Evolutionary conservation across 2,329 filamentous ascomycete species (phyloP).

Genomic region (Chaetomium sp.): DNA sequence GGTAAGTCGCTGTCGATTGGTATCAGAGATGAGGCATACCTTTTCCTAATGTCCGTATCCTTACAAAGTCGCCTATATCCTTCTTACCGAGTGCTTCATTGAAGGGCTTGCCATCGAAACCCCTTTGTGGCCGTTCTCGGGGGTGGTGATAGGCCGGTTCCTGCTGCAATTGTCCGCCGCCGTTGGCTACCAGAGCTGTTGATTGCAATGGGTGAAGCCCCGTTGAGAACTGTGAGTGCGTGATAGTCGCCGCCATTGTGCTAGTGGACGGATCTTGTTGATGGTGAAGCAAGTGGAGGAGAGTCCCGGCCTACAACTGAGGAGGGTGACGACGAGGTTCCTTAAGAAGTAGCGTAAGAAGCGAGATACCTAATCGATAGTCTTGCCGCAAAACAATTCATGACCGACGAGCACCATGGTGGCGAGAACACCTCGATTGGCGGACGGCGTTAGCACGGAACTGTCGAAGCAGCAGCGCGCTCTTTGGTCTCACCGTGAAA

Average conservation of each 20-base stretch:
- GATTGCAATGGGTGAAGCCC: slow-evolving; percentile 23
- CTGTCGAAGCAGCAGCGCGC: too few relatives aligned
- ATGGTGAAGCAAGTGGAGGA: not conserved
- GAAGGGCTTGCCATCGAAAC: slow-evolving; percentile 15
- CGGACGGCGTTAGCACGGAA: too few relatives aligned
- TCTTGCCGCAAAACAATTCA: too few relatives aligned
- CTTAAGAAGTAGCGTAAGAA: too few relatives aligned
- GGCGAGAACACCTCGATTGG: too few relatives aligned
- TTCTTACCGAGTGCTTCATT: slow-evolving; percentile 26
- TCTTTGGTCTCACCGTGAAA: too few relatives aligned
- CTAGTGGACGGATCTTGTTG: too few relatives aligned
- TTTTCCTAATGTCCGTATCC: slow-evolving; percentile 70
- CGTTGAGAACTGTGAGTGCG: slow-evolving; percentile 18
- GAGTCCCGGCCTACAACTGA: too few relatives aligned
- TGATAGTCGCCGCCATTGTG: slow-evolving; percentile 24
- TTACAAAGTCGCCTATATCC: slow-evolving; percentile 56
- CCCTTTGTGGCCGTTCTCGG: slow-evolving; percentile 15
- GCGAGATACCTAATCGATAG: too few relatives aligned
- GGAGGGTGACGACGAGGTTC: too few relatives aligned
- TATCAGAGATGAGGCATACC: slow-evolving; percentile 39
- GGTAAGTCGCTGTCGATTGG: not conserved
- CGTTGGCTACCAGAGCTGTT: slow-evolving; percentile 13
- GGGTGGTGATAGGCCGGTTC: slow-evolving; percentile 13
- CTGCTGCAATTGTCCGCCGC: slow-evolving; percentile 9
- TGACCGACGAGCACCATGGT: too few relatives aligned